These are phyloP conservation scores for Beta vulgaris DNA, from an alignment of 148 eudicot species.

Conservation along the genomic window DNA sequence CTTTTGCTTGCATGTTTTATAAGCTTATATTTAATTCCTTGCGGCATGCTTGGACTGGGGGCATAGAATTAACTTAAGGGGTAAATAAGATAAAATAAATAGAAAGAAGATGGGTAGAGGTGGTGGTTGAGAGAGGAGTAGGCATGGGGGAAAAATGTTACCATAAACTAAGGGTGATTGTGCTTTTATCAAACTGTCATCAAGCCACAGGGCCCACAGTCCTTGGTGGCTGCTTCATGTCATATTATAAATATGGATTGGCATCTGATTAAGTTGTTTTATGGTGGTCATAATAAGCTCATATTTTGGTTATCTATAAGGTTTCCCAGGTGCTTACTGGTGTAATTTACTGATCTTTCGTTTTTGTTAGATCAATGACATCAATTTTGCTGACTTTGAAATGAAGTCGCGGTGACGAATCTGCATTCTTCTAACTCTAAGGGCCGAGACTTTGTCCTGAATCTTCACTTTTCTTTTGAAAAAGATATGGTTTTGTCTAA, in stretches of 20 bases:
- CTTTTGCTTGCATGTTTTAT: no score
- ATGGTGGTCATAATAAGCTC: background rate
- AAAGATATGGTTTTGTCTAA: constrained; percentile 21
- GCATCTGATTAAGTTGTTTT: background rate
- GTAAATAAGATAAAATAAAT: no score
- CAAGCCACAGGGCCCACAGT: no score
- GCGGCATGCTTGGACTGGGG: no score
- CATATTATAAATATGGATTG: no score
- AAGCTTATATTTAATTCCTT: no score
- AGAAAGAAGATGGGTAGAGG: no score
- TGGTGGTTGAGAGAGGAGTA: no score
- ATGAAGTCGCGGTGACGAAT: constrained; percentile 74
- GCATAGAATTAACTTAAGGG: no score
- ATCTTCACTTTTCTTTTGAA: constrained; percentile 38
- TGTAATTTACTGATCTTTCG: background rate
- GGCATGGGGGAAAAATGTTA: no score
- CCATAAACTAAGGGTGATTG: no score
- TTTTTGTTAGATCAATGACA: constrained; percentile 62
- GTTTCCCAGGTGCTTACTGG: background rate
- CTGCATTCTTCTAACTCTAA: constrained; percentile 68
- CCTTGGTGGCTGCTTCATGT: background rate
- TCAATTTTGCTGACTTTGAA: constrained; percentile 52
- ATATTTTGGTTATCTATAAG: background rate
- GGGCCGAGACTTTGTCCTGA: constrained; percentile 58
- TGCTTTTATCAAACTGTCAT: no score